phyloP scores from a whole-genome alignment of 148 eudicot species.

The Heliosperma pusillum region DNA sequence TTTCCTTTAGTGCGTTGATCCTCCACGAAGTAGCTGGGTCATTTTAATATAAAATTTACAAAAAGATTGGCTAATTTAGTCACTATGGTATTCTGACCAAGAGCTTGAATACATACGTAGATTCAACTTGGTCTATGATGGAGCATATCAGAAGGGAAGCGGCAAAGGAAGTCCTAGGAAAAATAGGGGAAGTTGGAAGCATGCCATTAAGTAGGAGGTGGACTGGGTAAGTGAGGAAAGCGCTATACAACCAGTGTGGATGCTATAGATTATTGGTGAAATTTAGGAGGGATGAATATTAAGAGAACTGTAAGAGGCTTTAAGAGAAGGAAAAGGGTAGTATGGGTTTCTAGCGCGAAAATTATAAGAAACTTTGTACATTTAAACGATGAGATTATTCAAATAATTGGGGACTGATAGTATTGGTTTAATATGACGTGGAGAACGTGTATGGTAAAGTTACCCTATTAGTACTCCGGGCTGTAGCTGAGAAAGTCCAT shows the following conservation, averaged over 20 bases:
- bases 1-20: background rate
- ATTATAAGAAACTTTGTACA: too few relatives aligned
- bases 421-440: too few relatives aligned
- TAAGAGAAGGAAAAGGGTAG: too few relatives aligned
- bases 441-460: too few relatives aligned
- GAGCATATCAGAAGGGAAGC: background rate
- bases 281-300: background rate
- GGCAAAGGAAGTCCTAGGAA: background rate
- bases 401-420: too few relatives aligned
- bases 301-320: background rate
- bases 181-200: background rate
- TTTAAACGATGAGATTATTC: too few relatives aligned
- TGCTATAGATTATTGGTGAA: background rate
- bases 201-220: background rate
- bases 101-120: background rate
- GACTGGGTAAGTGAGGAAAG: background rate
- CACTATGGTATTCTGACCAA: background rate
- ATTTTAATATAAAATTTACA: too few relatives aligned
- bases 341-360: too few relatives aligned
- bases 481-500: too few relatives aligned
- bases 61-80: too few relatives aligned
- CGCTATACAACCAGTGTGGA: background rate
- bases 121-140: background rate
- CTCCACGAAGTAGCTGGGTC: background rate
- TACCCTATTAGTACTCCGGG: too few relatives aligned